Percentiles rank a stretch among this genome's conserved stretches.
phyloP scores from a whole-genome alignment of 2,329 filamentous ascomycete species.

The Colletotrichum orchidophilum region DNA sequence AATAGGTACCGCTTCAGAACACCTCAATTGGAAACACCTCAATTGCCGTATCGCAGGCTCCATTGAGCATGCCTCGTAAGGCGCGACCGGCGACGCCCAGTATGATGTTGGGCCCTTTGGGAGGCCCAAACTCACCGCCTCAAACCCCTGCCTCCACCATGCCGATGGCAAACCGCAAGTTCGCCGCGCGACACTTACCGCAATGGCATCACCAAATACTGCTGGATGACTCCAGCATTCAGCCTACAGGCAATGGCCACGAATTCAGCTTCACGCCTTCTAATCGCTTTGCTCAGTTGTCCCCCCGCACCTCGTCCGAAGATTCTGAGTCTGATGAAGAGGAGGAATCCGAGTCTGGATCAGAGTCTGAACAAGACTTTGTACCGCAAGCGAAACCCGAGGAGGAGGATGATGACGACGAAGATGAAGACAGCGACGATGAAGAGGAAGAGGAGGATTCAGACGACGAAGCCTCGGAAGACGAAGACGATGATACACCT shows the following conservation, averaged over 20 bases:
- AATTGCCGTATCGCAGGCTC: not conserved
- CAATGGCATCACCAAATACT: constrained; percentile 43
- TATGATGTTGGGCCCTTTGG: constrained; percentile 46
- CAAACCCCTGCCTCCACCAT: constrained; percentile 54
- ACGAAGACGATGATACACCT: constrained; percentile 22
- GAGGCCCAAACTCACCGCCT: constrained; percentile 57
- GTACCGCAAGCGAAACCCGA: not conserved
- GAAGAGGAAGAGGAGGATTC: constrained; percentile 3
- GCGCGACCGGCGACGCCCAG: constrained; percentile 55
- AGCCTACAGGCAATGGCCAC: constrained; percentile 52
- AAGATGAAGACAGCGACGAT: constrained; percentile 16
- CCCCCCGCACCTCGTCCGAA: constrained; percentile 44
- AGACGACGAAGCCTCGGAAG: not conserved
- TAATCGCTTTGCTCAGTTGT: constrained; percentile 41
- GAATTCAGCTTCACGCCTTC: constrained; percentile 49
- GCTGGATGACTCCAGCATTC: constrained; percentile 51
- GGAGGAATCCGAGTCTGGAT: constrained; percentile 17
- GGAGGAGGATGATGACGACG: constrained; percentile 21
- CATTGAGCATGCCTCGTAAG: constrained; percentile 41
- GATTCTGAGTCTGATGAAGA: constrained; percentile 32
- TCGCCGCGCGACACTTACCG: constrained; percentile 43
- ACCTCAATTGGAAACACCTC: not conserved
- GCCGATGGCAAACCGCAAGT: constrained; percentile 45
- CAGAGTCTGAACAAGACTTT: not conserved
- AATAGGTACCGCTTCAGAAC: too few relatives aligned